These are phyloP conservation scores for Ophiostoma sp. DNA, from an alignment of 2,329 filamentous ascomycete species.

Conservation along the genomic window DNA sequence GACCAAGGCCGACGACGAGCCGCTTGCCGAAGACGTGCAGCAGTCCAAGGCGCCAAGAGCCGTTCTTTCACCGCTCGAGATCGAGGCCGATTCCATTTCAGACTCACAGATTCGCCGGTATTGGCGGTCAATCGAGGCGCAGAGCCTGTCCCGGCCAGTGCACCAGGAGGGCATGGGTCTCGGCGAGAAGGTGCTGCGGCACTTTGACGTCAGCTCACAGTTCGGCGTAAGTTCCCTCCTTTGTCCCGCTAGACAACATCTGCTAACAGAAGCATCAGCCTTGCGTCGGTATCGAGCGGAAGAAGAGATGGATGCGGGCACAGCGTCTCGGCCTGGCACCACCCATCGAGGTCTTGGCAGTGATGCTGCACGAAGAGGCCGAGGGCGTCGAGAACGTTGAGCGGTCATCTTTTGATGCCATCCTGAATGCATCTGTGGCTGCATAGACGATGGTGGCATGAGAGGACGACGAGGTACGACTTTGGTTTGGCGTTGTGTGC, in stretches of 20 bases:
- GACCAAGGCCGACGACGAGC: too few species aligned
- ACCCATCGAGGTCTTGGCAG: conserved; percentile 82
- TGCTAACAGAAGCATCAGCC: conserved; percentile 50
- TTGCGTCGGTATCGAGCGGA: conserved; percentile 74
- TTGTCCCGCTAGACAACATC: not conserved
- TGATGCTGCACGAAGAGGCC: conserved; percentile 67
- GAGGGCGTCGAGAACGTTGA: conserved; percentile 51
- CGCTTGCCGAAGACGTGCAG: too few species aligned
- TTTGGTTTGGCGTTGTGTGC: not conserved
- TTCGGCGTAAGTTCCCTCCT: conserved; percentile 68
- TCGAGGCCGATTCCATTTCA: conserved; percentile 58
- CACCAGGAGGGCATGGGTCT: conserved; percentile 69
- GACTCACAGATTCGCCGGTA: conserved; percentile 68
- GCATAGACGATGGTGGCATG: not conserved
- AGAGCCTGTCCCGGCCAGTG: conserved; percentile 62
- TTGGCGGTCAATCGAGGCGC: conserved; percentile 67
- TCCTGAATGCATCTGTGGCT: conserved; percentile 45
- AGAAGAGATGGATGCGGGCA: conserved; percentile 84
- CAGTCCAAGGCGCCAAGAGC: not conserved
- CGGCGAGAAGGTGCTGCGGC: conserved; percentile 79
- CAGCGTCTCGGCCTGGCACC: conserved; percentile 76
- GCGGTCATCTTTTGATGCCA: conserved; percentile 68
- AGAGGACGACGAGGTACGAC: not conserved
- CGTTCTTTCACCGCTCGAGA: conserved; percentile 35
- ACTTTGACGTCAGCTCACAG: conserved; percentile 87